phyloP scores from a whole-genome alignment of 176 grass and related monocot genomes.

The Guadua angustifolia region DNA sequence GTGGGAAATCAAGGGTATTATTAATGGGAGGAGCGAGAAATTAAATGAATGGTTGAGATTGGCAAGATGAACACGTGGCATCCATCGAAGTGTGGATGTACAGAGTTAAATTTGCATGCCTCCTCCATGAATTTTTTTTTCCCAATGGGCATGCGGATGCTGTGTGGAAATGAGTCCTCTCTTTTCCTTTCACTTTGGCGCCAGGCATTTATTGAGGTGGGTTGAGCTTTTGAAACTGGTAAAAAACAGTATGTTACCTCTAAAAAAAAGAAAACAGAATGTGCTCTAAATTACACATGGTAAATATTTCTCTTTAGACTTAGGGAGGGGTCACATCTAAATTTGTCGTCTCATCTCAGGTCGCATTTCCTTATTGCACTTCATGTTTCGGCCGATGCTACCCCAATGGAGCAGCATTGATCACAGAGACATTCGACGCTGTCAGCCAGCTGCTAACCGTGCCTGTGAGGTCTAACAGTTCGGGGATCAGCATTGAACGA shows the following conservation, averaged over 20 bases:
- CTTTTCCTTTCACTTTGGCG: slow-evolving; percentile 94
- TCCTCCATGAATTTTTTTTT: no score
- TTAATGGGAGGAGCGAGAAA: no score
- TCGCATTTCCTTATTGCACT: slow-evolving; percentile 73
- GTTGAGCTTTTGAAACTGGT: slow-evolving; percentile 31
- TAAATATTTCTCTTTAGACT: background rate
- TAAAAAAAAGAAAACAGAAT: background rate
- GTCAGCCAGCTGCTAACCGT: slow-evolving; percentile 69
- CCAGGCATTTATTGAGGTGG: slow-evolving; percentile 87
- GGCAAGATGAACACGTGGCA: no score
- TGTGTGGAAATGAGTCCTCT: slow-evolving; percentile 83
- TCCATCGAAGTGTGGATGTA: no score
- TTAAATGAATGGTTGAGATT: no score
- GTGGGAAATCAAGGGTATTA: no score
- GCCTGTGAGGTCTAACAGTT: slow-evolving; percentile 54
- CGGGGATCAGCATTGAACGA: slow-evolving; percentile 34
- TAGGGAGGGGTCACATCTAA: background rate
- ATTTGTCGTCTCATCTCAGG: slow-evolving; percentile 51
- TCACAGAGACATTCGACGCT: slow-evolving; percentile 70
- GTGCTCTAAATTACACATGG: background rate
- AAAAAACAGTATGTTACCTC: background rate
- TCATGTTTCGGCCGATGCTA: slow-evolving; percentile 92
- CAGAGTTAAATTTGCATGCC: no score
- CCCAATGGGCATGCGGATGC: no score
- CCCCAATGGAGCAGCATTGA: slow-evolving; percentile 76